Conservation (phyloP, 2,329 filamentous ascomycete species). For the Fusarium temperatum region DNA sequence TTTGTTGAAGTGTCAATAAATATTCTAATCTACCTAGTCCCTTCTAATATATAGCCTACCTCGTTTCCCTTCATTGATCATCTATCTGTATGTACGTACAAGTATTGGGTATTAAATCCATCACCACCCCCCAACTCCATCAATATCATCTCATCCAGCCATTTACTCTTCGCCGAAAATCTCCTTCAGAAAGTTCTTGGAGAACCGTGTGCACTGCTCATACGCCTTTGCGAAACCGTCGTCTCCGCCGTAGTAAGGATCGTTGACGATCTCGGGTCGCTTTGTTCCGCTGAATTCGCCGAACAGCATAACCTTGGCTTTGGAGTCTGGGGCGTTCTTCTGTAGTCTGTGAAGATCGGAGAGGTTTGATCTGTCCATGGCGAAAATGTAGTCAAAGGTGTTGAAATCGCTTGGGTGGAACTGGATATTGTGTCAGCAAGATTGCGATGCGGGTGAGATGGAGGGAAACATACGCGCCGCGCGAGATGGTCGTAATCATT, state of each 20-base stretch:
- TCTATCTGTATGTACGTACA: conserved; percentile 32
- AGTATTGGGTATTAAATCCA: conserved; percentile 40
- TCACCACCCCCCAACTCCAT: neutral
- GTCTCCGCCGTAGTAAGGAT: conserved; percentile 91
- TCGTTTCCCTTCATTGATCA: neutral
- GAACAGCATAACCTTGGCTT: conserved; percentile 80
- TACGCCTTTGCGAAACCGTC: conserved; percentile 88
- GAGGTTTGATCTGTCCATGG: conserved; percentile 90
- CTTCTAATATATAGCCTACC: conserved; percentile 16
- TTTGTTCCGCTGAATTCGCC: conserved; percentile 77
- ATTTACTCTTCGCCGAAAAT: conserved; percentile 46
- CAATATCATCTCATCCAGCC: neutral
- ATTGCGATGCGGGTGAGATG: neutral
- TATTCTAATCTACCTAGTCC: conserved; percentile 10
- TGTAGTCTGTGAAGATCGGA: conserved; percentile 71
- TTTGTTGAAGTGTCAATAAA: conserved; percentile 10
- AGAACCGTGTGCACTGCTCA: conserved; percentile 82
- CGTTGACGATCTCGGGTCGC: conserved; percentile 76
- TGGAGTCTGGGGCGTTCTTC: conserved; percentile 64
- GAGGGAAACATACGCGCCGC: conserved; percentile 67
- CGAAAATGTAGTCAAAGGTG: conserved; percentile 91
- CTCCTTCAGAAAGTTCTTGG: conserved; percentile 76
- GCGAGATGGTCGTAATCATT: conserved; percentile 79
- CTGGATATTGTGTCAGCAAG: conserved; percentile 46
- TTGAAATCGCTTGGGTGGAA: conserved; percentile 75